Conservation (phyloP, 2,329 filamentous ascomycete genomes). For the Chrysoporthe puriensis region DNA sequence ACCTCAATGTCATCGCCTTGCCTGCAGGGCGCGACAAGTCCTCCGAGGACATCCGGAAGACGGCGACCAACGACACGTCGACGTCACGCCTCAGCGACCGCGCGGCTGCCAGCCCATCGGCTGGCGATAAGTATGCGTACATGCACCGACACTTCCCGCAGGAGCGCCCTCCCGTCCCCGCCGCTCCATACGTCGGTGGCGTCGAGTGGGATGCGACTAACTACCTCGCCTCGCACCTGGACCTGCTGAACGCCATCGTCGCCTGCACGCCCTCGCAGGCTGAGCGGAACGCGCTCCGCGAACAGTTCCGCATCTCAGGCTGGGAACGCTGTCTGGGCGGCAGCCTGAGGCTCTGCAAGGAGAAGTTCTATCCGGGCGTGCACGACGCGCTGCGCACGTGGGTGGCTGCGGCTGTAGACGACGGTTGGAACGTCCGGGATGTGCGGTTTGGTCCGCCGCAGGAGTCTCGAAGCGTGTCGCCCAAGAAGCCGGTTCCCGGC, state of each 20-base stretch:
- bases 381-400: conserved; percentile 88
- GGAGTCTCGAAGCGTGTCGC: conserved; percentile 47
- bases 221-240: conserved; percentile 89
- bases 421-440: conserved; percentile 83
- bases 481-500: conserved; percentile 41
- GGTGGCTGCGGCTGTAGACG: conserved; percentile 84
- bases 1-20: conserved; percentile 82
- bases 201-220: conserved; percentile 99
- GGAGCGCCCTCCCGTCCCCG: conserved; percentile 86
- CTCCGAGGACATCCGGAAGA: conserved; percentile 29
- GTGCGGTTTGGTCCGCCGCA: conserved; percentile 73
- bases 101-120: conserved; percentile 30
- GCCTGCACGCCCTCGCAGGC: conserved; percentile 72
- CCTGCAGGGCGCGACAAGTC: conserved; percentile 48
- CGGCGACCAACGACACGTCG: conserved; percentile 29
- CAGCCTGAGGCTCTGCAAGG: conserved; percentile 88
- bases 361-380: conserved; percentile 93
- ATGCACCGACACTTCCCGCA: conserved; percentile 78
- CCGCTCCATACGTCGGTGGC: conserved; percentile 93
- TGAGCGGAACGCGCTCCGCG: conserved; percentile 78
- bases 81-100: conserved; percentile 31
- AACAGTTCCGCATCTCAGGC: conserved; percentile 78
- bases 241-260: conserved; percentile 88
- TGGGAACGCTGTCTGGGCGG: conserved; percentile 90
- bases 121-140: conserved; percentile 53